Conservation (phyloP, 345 rosid genomes). For the Eucalyptus regnans region DNA sequence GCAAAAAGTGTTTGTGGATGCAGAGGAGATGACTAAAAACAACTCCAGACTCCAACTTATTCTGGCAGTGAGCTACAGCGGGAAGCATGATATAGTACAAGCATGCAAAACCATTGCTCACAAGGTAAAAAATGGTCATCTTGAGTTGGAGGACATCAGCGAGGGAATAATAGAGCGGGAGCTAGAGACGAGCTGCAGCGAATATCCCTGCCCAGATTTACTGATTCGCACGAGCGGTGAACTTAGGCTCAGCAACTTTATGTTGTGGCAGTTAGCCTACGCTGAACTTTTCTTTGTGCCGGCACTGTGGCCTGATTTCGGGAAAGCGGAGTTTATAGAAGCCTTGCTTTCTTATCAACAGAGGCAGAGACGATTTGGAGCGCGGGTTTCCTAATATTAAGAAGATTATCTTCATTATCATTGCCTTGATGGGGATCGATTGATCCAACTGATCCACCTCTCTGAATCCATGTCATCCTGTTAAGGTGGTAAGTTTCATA, state of each 20-base stretch:
- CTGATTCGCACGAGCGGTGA: conserved; percentile 75
- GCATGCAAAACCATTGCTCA: conserved; percentile 55
- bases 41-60: conserved; percentile 48
- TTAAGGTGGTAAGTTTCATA: not conserved
- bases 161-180: conserved; percentile 56
- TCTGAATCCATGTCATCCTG: not conserved
- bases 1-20: conserved; percentile 11
- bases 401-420: not conserved
- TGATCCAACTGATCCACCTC: not conserved
- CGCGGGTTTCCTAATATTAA: conserved; percentile 12
- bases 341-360: conserved; percentile 60
- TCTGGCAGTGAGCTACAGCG: conserved; percentile 71
- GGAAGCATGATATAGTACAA: conserved; percentile 56
- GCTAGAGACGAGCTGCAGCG: conserved; percentile 47
- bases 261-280: conserved; percentile 77
- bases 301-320: conserved; percentile 78
- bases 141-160: conserved; percentile 36
- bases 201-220: conserved; percentile 60
- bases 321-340: conserved; percentile 36
- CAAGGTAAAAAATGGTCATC: conserved; percentile 32
- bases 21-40: conserved; percentile 34
- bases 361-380: conserved; percentile 64
- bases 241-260: conserved; percentile 70
- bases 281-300: conserved; percentile 63
- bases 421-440: not conserved